These are phyloP conservation scores for Eucalyptus pauciflora DNA, from an alignment of 345 rosid genomes.

Conservation along the genomic window DNA sequence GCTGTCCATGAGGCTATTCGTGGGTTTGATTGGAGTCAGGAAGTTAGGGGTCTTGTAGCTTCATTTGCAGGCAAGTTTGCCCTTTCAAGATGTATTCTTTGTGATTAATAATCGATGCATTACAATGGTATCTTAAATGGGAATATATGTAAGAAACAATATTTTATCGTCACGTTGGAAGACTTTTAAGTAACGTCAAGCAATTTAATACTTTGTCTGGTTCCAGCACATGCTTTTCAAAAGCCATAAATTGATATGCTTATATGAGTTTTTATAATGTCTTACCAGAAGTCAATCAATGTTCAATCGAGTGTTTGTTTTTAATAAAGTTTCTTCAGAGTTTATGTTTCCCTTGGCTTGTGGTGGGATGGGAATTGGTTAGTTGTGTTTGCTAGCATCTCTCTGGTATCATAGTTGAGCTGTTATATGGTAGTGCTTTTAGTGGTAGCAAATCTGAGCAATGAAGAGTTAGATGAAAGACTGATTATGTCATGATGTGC, in stretches of 20 bases:
- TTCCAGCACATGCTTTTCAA: background rate
- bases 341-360: background rate
- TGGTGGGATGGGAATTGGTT: background rate
- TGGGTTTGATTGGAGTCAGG: slow-evolving; percentile 74
- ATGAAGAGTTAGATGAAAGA: background rate
- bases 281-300: background rate
- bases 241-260: background rate
- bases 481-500: background rate
- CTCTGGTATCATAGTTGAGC: background rate
- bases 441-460: background rate
- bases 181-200: background rate
- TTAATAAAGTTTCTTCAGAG: background rate
- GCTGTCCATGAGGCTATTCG: slow-evolving; percentile 66
- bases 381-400: background rate
- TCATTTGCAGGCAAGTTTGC: slow-evolving; percentile 50
- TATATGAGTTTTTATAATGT: background rate
- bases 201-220: background rate
- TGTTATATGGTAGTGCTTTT: background rate
- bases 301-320: background rate
- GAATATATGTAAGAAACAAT: background rate
- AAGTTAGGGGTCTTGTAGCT: slow-evolving; percentile 42
- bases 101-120: background rate
- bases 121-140: background rate
- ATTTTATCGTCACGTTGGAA: background rate
- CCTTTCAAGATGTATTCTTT: background rate